Base-by-base conservation (phyloP, 305 asterid genomes). In the Fraxinus paxiana region DNA sequence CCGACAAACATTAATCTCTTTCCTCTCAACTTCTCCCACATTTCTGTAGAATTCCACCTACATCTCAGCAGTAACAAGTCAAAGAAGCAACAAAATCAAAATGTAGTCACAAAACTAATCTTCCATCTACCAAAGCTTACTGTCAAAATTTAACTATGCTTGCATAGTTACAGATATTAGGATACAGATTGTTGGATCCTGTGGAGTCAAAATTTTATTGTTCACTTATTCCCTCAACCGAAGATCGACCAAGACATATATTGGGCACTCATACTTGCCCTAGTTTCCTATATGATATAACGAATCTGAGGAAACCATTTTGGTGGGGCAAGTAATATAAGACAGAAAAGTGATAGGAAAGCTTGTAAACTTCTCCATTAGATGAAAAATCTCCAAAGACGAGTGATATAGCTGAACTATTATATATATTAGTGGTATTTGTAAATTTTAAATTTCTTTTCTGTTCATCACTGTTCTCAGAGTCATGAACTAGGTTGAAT, bases 21-120 rank as follows among this genome's bases (percentile, higher is more conserved):
- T 46, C 98, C 98, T 80, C 95, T 92, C 87, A 94, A 83, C 73
- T 92, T 96, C 88, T 94, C 97, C 98, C 95, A 91, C 97, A 96
- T 89, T 84, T 92, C 94, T 18, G 84, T 77, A 51, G 89, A 88
- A 89, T 91, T 89, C 97, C 97, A 94, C 90, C 99, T 94, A 81
- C 79, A 82, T 54, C 63, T 30, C 84, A 80, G 81, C 79, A 43
- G 30, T 33, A n/a, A 59, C 30, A 22, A 81, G 65, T 77, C 75
- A 73, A 54, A n/a, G 28, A 43, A 59, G 31, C 71, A 54, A 73
- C 82, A 81, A 35, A 77, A 51, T 81, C 74, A 34, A 80, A 82
- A n/a, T 8, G 12, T 30, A 38, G n/a, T 20, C 69, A 43, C 28
- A 26, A 20, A 78, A 77, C 22, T 31, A 4, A 41, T 81, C 41